Conservation (phyloP, 2,329 filamentous ascomycete species). For the Calonectria naviculata region DNA sequence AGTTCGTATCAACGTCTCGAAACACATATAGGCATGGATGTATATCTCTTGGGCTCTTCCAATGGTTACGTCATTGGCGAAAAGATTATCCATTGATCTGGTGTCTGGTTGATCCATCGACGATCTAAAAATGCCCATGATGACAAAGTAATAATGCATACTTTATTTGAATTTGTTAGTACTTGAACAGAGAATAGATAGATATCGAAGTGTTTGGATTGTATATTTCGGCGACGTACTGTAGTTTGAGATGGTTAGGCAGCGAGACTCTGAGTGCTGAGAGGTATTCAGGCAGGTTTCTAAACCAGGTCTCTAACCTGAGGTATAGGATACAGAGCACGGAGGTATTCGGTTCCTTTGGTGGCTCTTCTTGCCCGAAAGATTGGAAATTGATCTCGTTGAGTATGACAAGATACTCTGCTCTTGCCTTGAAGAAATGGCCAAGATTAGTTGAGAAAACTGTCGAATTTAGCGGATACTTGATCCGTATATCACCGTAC, state of each 20-base stretch:
- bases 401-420: background rate
- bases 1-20: background rate
- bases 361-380: background rate
- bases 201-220: no score
- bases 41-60: background rate
- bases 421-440: background rate
- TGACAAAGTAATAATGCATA: background rate
- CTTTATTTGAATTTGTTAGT: background rate
- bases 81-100: background rate
- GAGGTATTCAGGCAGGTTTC: background rate
- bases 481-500: background rate
- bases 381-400: background rate
- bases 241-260: background rate
- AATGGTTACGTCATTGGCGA: background rate
- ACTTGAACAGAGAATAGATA: background rate
- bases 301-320: background rate
- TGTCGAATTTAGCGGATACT: background rate
- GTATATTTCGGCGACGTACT: background rate
- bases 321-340: background rate
- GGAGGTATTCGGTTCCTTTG: background rate
- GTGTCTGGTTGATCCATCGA: background rate
- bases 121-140: background rate
- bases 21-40: background rate
- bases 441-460: background rate
- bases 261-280: background rate